Conservation (phyloP, 1,139 yeast species). For the Geotrichum armillariae region DNA sequence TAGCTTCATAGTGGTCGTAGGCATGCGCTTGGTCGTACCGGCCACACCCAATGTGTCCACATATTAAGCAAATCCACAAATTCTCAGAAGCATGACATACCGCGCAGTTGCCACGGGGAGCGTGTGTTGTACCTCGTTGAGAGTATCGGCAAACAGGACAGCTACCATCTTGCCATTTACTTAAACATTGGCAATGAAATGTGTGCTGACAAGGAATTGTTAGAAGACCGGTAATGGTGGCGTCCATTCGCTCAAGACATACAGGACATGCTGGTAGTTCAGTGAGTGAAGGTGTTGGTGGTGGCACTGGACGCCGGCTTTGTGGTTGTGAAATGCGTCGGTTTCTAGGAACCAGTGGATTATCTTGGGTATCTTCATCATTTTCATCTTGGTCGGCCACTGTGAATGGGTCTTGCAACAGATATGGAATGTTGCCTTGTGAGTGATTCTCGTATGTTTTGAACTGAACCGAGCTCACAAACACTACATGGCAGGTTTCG, state of each 20-base stretch:
- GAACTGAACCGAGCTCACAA: constrained; percentile 60
- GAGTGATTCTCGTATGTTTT: constrained; percentile 20
- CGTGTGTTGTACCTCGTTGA: constrained; percentile 30
- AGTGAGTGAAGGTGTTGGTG: constrained; percentile 40
- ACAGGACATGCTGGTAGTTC: constrained; percentile 95
- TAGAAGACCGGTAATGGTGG: constrained; percentile 73
- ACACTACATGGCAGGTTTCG: constrained; percentile 77
- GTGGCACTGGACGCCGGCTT: constrained; percentile 33
- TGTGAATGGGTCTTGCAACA: constrained; percentile 75
- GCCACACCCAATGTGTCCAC: constrained; percentile 91
- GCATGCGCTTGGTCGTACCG: constrained; percentile 89
- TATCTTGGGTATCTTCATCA: background rate
- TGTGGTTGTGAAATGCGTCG: constrained; percentile 8
- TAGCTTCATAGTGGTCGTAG: constrained; percentile 69
- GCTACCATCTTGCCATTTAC: constrained; percentile 87
- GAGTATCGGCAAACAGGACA: constrained; percentile 93
- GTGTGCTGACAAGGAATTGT: constrained; percentile 95
- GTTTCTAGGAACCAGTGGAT: background rate
- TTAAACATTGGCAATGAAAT: constrained; percentile 84
- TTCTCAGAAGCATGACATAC: constrained; percentile 65
- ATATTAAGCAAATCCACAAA: constrained; percentile 86
- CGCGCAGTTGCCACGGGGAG: constrained; percentile 36
- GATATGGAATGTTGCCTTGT: constrained; percentile 52
- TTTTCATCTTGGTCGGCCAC: constrained; percentile 26
- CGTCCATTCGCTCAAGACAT: constrained; percentile 86